Base-by-base conservation (phyloP, 1,284 basidiomycete genomes). In the Cutaneotrichosporon cyanovorans region DNA sequence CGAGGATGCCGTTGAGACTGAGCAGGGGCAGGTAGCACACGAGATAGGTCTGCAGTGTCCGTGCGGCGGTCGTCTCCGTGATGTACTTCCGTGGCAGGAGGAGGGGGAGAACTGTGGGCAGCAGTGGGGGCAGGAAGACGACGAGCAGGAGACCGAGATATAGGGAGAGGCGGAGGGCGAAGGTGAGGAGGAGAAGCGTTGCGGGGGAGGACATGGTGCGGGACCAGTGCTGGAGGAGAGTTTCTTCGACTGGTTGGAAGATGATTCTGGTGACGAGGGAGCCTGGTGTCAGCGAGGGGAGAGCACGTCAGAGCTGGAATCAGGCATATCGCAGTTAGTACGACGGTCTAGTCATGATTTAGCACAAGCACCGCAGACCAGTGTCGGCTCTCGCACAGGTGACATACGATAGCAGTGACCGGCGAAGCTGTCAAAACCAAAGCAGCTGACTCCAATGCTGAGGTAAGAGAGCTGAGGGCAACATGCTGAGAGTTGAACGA, bases 191-290 rank as follows among this genome's bases (percentile, higher is more conserved):
- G 3, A 53, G 54, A 14, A 63, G 44, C 11, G 59, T 59, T 10
- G 51, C 38, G 12, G 51, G 36, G 40, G 38, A 48, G 12, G 19
- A 57, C 12, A 49, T 40, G 2, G 76, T 66, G 22, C 85, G 74
- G 8, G 89, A 89, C 68, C 92, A 95, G 68, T 84, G 88, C 1
- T 93, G 76, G 1, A 90, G 80, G 5, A 84, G 80, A 0, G 85
- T 85, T 66, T 96, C 91, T 69, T 96, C 92, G 21, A 93, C 78
- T 0, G 91, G 91, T 59, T 93, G 91, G 62, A 96, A 91, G 30
- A 92, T 65, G 56, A 95, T 85, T 12, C 91, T 82, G 7, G 90
- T 90, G 28, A 93, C 75, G 12, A 96, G 77, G 1, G 90, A 93
- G 39, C 91, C 90, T 93, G 61, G 11, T 37, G 49, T 55, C 22